Percentiles rank a stretch among this genome's conserved stretches.
These are phyloP conservation scores for Trametopsis cervina DNA, from an alignment of 768 basidiomycete genomes.

Conservation along the genomic window DNA sequence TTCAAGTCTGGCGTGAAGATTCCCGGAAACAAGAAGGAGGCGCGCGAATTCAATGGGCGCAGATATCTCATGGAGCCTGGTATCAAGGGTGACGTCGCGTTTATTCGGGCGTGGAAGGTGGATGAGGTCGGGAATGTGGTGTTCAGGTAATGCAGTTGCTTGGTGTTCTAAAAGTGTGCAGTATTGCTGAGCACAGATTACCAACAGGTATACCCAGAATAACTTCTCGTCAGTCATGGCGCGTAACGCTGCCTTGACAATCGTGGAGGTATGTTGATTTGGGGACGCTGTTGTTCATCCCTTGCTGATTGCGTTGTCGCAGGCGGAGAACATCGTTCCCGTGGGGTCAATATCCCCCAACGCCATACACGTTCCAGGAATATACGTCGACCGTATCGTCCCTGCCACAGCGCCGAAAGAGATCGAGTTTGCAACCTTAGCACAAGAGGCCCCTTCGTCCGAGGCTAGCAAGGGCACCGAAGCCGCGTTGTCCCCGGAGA, in stretches of 20 bases:
- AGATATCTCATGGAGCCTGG: constrained; percentile 78
- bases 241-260: constrained; percentile 81
- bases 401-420: constrained; percentile 66
- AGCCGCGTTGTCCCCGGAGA: constrained; percentile 35
- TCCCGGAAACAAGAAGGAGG: constrained; percentile 71
- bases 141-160: constrained; percentile 81
- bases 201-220: constrained; percentile 82
- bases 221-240: constrained; percentile 89
- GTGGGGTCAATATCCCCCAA: constrained; percentile 76
- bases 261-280: constrained; percentile 62
- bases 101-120: constrained; percentile 87
- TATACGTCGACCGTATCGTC: constrained; percentile 88
- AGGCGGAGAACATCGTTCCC: constrained; percentile 90
- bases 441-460: constrained; percentile 18
- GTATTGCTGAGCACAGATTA: constrained; percentile 30
- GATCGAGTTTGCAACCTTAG: constrained; percentile 71
- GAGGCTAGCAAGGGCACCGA: constrained; percentile 30
- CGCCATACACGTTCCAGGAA: constrained; percentile 74
- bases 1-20: constrained; percentile 61
- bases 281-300: background rate
- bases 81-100: constrained; percentile 74
- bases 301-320: too few relatives aligned
- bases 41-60: constrained; percentile 69
- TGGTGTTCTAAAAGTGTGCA: too few relatives aligned
- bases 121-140: constrained; percentile 89